Evolutionary conservation across 83 land plant genomes (phyloP).

Genomic region (Picea abies): DNA sequence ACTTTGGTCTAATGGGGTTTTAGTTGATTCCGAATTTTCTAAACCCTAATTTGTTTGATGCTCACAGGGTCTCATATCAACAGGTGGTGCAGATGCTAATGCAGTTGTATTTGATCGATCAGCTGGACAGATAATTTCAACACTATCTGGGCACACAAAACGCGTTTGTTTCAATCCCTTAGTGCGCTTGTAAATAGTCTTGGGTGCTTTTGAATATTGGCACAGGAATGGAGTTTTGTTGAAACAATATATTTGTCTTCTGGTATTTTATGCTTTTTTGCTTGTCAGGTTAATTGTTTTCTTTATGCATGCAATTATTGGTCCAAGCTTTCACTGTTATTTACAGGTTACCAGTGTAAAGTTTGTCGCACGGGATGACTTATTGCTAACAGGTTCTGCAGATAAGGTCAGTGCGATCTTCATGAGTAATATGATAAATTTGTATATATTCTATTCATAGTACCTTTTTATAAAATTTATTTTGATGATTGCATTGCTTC

Average conservation of each 20-base stretch:
- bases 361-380: slow-evolving; percentile 76
- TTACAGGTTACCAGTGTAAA: slow-evolving; percentile 94
- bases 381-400: slow-evolving; percentile 80
- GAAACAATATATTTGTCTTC: background rate
- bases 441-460: slow-evolving; percentile 1
- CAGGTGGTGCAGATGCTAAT: slow-evolving; percentile 92
- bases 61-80: slow-evolving; percentile 80
- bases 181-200: background rate
- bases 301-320: no score
- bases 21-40: background rate
- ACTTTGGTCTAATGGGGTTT: background rate
- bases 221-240: background rate
- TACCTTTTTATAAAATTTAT: background rate
- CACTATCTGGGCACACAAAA: slow-evolving; percentile 94
- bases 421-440: background rate
- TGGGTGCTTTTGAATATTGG: background rate
- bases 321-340: background rate
- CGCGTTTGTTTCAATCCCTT: slow-evolving; percentile 47
- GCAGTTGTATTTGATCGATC: slow-evolving; percentile 83
- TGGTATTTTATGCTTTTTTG: background rate
- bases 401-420: slow-evolving; percentile 69
- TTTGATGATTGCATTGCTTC: background rate
- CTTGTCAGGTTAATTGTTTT: no score
- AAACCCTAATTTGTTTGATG: background rate
- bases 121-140: slow-evolving; percentile 81